A percentile compares a stretch with the other conserved stretches of the same genome.
phyloP scores from a whole-genome alignment of 2,329 filamentous ascomycete genomes.

The Microsporum ferrugineum region DNA sequence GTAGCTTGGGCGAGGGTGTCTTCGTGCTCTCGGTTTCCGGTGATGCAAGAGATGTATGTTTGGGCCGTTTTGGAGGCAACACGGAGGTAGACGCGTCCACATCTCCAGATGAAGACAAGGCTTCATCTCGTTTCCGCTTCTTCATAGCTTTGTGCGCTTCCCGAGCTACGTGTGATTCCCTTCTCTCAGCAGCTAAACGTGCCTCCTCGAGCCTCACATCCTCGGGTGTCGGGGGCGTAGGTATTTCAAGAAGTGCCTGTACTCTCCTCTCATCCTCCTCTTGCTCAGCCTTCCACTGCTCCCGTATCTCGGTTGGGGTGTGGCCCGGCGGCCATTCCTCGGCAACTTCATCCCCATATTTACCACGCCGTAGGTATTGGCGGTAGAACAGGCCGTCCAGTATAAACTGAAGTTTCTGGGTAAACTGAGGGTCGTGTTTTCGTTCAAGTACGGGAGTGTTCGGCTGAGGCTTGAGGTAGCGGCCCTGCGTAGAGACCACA shows the following conservation, averaged over 20 bases:
- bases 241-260: slow-evolving; percentile 2
- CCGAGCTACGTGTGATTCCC: too few relatives aligned
- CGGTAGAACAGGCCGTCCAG: slow-evolving; percentile 1
- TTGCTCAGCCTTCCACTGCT: slow-evolving; percentile 4
- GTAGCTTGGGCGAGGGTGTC: too few relatives aligned
- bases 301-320: slow-evolving; percentile 2
- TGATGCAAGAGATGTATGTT: too few relatives aligned
- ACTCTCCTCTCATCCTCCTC: slow-evolving; percentile 2
- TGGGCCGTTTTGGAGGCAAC: too few relatives aligned
- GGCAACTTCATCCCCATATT: slow-evolving; percentile 3
- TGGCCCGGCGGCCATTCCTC: slow-evolving; percentile 5
- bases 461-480: neutral
- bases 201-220: neutral
- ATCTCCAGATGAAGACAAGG: too few relatives aligned
- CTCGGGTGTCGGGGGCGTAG: neutral
- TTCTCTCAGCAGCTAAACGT: too few relatives aligned
- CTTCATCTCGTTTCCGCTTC: too few relatives aligned
- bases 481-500: slow-evolving; percentile 6
- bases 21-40: too few relatives aligned
- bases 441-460: neutral
- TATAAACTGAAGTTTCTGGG: slow-evolving; percentile 3
- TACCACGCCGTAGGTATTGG: slow-evolving; percentile 3
- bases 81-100: too few relatives aligned
- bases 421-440: slow-evolving; percentile 3
- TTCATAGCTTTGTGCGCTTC: too few relatives aligned